These are phyloP conservation scores for Miscanthus lutarioriparius DNA, from an alignment of 176 grass and related monocot genomes.

Conservation along the genomic window DNA sequence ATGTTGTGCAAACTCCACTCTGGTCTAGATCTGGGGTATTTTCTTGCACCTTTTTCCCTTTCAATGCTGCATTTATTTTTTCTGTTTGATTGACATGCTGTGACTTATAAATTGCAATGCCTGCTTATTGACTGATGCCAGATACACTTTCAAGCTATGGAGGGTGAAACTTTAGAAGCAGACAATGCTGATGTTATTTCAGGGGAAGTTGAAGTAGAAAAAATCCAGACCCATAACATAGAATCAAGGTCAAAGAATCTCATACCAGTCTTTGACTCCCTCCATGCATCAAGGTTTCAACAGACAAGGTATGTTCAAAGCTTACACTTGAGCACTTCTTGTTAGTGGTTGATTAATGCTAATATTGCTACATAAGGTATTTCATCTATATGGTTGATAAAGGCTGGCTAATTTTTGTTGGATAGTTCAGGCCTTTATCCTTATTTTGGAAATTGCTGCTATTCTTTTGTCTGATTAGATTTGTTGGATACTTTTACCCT, in stretches of 20 bases:
- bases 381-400: not conserved
- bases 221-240: slow-evolving; percentile 50
- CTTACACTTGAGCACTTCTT: slow-evolving; percentile 28
- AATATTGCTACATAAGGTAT: not conserved
- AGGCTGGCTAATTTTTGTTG: not conserved
- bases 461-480: slow-evolving; percentile 24
- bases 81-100: slow-evolving; percentile 33
- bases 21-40: slow-evolving; percentile 88
- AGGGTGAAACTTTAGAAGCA: slow-evolving; percentile 40
- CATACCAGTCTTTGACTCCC: slow-evolving; percentile 78
- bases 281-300: slow-evolving; percentile 65
- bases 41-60: slow-evolving; percentile 24
- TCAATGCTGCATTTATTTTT: slow-evolving; percentile 3
- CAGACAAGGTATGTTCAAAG: not conserved
- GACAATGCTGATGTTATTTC: slow-evolving; percentile 16
- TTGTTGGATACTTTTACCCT: slow-evolving; percentile 4
- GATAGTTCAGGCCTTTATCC: not conserved
- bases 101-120: slow-evolving; percentile 18
- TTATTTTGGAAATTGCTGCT: not conserved
- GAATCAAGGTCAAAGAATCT: slow-evolving; percentile 81
- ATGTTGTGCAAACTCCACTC: slow-evolving; percentile 61
- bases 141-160: slow-evolving; percentile 83
- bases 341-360: not conserved
- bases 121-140: slow-evolving; percentile 39
- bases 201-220: slow-evolving; percentile 83